Evolutionary conservation across 768 basidiomycete species (phyloP), one percentile per base, ranked within the genome.

Genomic region (Leccinum longicurvipes): DNA sequence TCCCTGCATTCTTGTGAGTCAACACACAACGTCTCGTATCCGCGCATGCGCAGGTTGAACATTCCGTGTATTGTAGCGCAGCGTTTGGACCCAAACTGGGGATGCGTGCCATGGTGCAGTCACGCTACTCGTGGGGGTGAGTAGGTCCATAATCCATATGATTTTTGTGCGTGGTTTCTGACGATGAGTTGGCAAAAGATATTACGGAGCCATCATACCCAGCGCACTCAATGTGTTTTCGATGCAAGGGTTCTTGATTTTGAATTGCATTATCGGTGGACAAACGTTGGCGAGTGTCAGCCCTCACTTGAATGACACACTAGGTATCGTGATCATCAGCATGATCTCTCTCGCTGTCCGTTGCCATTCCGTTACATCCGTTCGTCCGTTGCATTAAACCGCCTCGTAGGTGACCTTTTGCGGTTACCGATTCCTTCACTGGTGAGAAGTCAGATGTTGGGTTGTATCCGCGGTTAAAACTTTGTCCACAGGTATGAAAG

Each of bases 201-300:
- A 75, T 50, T 75, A 73, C 41, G 75, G 72, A 4, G 69, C 72
- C 3, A 65, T 73, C 39, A 57, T 77, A 50, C 74, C 76, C 11
- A 79, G 77, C 60, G 63, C 73, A 28, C 71, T 83, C 39, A 81
- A 83, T 59, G 72, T 81, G 14, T 67, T 79, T n/a, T 73, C 76
- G 1, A 75, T 81, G 73, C 66, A 78, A 60, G 83, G 84, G 0
- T 87, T 82, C 66, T 73, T 81, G 61, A 74, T 84, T 27, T 64
- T 87, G 25, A 83, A 82, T 58, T 77, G 76, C 57, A 86, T 87
- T 58, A 73, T 85, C 17, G 85, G 82, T 3, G 85, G 85, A 1
- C 84, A 86, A 63, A 78, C 81, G 1, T 67, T 87, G 48, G 72
- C 81, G 5, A 80, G 80, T 31, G 77, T 84, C 23, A 75, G 66